These are phyloP conservation scores for Harringtonia aguacate DNA, from an alignment of 2,329 filamentous ascomycete species.

Conservation along the genomic window DNA sequence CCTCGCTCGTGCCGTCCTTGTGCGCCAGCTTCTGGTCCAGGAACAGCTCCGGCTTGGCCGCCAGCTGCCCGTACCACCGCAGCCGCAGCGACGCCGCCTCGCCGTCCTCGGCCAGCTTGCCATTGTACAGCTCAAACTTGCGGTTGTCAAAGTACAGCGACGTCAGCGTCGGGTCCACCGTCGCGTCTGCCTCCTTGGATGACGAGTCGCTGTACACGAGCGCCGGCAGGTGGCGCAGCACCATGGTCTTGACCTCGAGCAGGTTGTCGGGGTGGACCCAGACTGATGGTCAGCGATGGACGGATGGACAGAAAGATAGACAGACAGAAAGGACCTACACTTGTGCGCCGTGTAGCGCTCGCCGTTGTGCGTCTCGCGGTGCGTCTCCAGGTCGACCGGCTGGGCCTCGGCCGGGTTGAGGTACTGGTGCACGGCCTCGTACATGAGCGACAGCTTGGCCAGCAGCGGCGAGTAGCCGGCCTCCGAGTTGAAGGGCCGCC, in stretches of 20 bases:
- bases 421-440: conserved; percentile 83
- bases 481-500: conserved; percentile 89
- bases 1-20: conserved; percentile 65
- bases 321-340: conserved; percentile 41
- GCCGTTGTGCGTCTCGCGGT: conserved; percentile 47
- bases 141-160: conserved; percentile 92
- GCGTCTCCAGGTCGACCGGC: conserved; percentile 36
- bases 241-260: conserved; percentile 92
- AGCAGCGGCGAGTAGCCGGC: conserved; percentile 78
- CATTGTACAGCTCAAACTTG: conserved; percentile 74
- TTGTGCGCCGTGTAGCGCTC: conserved; percentile 80
- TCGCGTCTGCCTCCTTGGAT: conserved; percentile 69
- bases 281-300: conserved; percentile 26
- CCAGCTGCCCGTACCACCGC: conserved; percentile 84
- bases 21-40: conserved; percentile 84
- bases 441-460: conserved; percentile 88
- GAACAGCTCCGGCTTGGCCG: conserved; percentile 65
- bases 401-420: conserved; percentile 42
- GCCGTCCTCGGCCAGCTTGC: conserved; percentile 67
- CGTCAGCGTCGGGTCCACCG: conserved; percentile 80
- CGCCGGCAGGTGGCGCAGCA: conserved; percentile 79
- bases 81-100: conserved; percentile 76
- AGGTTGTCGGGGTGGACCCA: conserved; percentile 96
- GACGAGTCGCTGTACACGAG: conserved; percentile 87
- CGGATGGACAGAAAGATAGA: background rate